Conservation (phyloP, 2,329 filamentous ascomycete genomes). For the Ustilaginoidea virens region DNA sequence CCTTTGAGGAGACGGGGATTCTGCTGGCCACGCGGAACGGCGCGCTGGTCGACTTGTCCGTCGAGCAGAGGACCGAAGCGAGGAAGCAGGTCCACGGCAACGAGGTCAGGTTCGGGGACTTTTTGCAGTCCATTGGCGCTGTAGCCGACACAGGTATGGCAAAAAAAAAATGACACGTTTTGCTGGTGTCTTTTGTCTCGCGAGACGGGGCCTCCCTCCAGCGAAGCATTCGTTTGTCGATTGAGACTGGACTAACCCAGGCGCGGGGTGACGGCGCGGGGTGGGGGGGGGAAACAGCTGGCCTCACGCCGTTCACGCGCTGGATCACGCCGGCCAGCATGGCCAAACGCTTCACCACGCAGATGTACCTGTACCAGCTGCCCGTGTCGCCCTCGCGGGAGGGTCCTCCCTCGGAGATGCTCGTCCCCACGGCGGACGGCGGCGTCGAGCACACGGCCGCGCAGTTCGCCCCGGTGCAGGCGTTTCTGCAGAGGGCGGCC, state of each 20-base stretch:
- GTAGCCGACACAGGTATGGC: constrained; percentile 50
- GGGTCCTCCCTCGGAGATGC: constrained; percentile 29
- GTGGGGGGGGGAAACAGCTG: too few relatives aligned
- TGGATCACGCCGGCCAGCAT: constrained; percentile 74
- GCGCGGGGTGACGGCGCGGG: too few relatives aligned
- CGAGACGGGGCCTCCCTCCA: too few relatives aligned
- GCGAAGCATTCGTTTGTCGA: too few relatives aligned
- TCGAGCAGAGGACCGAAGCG: constrained; percentile 45
- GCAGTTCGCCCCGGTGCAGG: constrained; percentile 52
- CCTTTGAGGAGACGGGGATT: constrained; percentile 90
- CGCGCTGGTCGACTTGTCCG: constrained; percentile 43
- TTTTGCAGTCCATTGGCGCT: constrained; percentile 40
- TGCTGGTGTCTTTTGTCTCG: background rate
- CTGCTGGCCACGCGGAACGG: constrained; percentile 48
- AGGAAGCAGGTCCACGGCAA: constrained; percentile 54
- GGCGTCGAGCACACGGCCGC: constrained; percentile 55
- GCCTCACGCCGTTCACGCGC: constrained; percentile 67
- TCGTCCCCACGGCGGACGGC: constrained; percentile 58
- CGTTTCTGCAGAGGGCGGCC: constrained; percentile 53
- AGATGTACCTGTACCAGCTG: constrained; percentile 93
- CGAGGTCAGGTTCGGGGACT: constrained; percentile 49
- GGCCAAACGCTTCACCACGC: constrained; percentile 72
- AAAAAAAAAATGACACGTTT: too few relatives aligned
- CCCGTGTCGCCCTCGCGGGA: constrained; percentile 37
- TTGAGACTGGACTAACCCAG: too few relatives aligned